These are phyloP conservation scores for Artemisia annua DNA, from an alignment of 129 eudicot species.

Conservation along the genomic window DNA sequence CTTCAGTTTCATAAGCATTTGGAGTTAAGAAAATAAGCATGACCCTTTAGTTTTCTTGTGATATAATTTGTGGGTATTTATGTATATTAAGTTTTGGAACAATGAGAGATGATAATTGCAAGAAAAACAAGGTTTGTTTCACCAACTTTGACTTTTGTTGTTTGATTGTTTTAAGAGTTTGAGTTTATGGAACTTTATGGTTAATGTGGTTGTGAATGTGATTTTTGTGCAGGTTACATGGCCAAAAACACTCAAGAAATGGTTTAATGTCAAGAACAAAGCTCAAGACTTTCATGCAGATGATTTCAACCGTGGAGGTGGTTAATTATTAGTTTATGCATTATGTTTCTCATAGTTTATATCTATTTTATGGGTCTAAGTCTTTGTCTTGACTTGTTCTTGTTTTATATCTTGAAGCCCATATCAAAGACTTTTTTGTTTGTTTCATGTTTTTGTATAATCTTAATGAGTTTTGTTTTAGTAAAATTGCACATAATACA, in stretches of 20 bases:
- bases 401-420: slow-evolving; percentile 27
- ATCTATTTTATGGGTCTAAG: slow-evolving; percentile 34
- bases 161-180: slow-evolving; percentile 15
- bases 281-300: slow-evolving; percentile 89
- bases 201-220: background rate
- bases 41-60: too few relatives aligned
- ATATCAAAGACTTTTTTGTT: slow-evolving; percentile 13
- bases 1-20: too few relatives aligned
- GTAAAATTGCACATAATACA: background rate
- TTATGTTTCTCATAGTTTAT: slow-evolving; percentile 12
- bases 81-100: slow-evolving; percentile 21
- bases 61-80: too few relatives aligned
- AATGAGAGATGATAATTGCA: slow-evolving; percentile 79
- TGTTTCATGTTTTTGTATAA: slow-evolving; percentile 29
- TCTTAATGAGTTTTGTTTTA: slow-evolving; percentile 11
- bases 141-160: slow-evolving; percentile 11
- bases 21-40: too few relatives aligned
- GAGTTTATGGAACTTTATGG: slow-evolving; percentile 11
- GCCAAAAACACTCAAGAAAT: slow-evolving; percentile 82
- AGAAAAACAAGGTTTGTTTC: slow-evolving; percentile 83
- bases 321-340: background rate
- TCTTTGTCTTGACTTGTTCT: slow-evolving; percentile 29
- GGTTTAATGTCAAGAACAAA: slow-evolving; percentile 83
- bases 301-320: slow-evolving; percentile 58
- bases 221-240: slow-evolving; percentile 65